Conservation (phyloP, 306 rosid genomes). For the Canavalia ensiformis region DNA sequence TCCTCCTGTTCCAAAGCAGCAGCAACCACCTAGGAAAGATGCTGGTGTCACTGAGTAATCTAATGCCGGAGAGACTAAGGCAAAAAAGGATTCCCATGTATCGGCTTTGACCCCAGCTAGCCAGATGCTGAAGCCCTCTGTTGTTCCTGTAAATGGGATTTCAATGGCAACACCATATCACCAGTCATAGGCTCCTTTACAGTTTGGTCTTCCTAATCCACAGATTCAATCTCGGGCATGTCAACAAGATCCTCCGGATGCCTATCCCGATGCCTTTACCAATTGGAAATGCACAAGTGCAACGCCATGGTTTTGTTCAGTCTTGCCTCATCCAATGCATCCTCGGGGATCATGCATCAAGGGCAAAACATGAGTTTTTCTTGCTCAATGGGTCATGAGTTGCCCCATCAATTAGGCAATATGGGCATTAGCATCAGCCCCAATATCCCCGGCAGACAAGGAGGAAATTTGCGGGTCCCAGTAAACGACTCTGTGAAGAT, state of each 20-base stretch:
- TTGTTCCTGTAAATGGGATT: constrained; percentile 68
- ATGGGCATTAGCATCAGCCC: constrained; percentile 67
- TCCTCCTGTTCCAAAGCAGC: constrained; percentile 83
- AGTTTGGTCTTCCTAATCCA: constrained; percentile 80
- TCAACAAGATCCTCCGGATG: constrained; percentile 70
- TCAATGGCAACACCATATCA: constrained; percentile 72
- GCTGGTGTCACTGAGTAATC: constrained; percentile 58
- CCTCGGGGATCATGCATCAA: constrained; percentile 78
- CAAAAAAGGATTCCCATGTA: constrained; percentile 66
- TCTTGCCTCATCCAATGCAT: constrained; percentile 80
- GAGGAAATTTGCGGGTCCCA: constrained; percentile 75
- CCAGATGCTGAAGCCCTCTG: constrained; percentile 81
- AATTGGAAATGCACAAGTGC: constrained; percentile 84
- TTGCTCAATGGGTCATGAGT: constrained; percentile 75
- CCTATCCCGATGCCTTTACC: constrained; percentile 70
- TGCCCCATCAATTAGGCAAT: constrained; percentile 75
- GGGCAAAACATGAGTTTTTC: constrained; percentile 70
- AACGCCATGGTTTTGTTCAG: constrained; percentile 75
- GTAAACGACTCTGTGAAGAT: constrained; percentile 78
- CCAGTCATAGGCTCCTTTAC: constrained; percentile 73
- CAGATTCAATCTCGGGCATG: constrained; percentile 85
- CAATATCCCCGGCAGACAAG: constrained; percentile 80
- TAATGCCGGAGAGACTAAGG: constrained; percentile 62
- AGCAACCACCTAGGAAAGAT: constrained; percentile 75
- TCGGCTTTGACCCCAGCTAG: constrained; percentile 55